Conservation (phyloP, 2,329 filamentous ascomycete species). For the Ophiobolus disseminans region DNA sequence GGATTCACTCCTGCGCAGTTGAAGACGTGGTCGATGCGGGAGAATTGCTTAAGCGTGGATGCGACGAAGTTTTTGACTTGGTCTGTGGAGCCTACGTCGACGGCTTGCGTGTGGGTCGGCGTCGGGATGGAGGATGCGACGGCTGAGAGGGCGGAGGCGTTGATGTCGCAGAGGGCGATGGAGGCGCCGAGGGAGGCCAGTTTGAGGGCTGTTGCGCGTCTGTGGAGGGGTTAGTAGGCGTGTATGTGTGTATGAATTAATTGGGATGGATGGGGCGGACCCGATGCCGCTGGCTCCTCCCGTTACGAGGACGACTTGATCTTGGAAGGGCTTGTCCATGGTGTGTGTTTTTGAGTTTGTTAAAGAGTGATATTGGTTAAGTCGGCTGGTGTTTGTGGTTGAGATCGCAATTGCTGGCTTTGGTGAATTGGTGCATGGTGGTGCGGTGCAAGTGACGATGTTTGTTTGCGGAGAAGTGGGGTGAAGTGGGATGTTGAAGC, state of each 20-base stretch:
- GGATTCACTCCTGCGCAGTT: slow-evolving; percentile 60
- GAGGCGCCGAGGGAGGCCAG: slow-evolving; percentile 56
- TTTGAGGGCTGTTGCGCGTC: slow-evolving; percentile 56
- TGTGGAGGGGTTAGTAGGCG: slow-evolving; percentile 16
- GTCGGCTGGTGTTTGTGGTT: background rate
- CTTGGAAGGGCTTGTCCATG: slow-evolving; percentile 40
- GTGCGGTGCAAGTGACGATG: slow-evolving; percentile 18
- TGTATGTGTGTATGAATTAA: slow-evolving; percentile 1
- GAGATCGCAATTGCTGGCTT: background rate
- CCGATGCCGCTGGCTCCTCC: slow-evolving; percentile 56
- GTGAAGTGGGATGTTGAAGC: slow-evolving; percentile 42
- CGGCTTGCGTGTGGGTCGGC: slow-evolving; percentile 37
- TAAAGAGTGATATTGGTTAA: background rate
- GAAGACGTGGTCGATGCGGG: slow-evolving; percentile 51
- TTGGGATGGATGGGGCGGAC: slow-evolving; percentile 22
- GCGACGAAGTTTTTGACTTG: slow-evolving; percentile 55
- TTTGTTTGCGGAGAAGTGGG: slow-evolving; percentile 37
- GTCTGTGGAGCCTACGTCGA: slow-evolving; percentile 56
- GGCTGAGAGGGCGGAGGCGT: slow-evolving; percentile 50
- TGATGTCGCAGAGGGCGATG: slow-evolving; percentile 47
- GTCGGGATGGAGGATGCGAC: slow-evolving; percentile 41
- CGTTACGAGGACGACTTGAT: slow-evolving; percentile 40
- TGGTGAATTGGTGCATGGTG: slow-evolving; percentile 2
- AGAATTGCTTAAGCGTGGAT: slow-evolving; percentile 43
- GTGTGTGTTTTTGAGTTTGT: background rate